Conservation (phyloP, 441 rosid species). For the Rhodomyrtus psidioides region DNA sequence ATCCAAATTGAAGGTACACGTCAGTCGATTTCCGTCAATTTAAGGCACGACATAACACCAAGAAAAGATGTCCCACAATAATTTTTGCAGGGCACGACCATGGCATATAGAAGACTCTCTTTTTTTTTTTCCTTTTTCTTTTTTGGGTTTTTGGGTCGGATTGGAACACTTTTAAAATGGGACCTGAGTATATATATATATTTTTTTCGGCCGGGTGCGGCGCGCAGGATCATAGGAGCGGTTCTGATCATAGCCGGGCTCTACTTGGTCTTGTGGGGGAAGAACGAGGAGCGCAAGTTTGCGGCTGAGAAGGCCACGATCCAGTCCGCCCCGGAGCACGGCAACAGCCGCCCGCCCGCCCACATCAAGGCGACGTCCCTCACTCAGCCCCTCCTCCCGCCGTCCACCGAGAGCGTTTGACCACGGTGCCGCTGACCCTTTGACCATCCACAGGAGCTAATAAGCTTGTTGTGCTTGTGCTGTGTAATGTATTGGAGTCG, state of each 20-base stretch:
- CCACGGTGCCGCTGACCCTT: constrained; percentile 4
- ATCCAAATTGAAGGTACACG: background rate
- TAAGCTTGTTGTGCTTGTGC: background rate
- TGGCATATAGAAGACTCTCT: background rate
- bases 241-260: constrained; percentile 68
- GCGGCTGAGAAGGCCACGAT: constrained; percentile 42
- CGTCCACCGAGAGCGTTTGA: constrained; percentile 4
- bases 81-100: background rate
- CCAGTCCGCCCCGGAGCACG: constrained; percentile 57
- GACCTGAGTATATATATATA: background rate
- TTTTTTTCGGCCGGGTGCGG: background rate
- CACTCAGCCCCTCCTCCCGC: constrained; percentile 22
- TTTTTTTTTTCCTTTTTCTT: background rate
- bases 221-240: constrained; percentile 84
- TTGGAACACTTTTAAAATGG: background rate
- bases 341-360: constrained; percentile 29
- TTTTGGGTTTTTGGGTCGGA: background rate
- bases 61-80: background rate
- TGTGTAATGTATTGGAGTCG: background rate
- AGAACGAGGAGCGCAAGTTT: constrained; percentile 77
- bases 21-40: background rate
- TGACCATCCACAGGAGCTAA: constrained; percentile 24
- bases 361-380: constrained; percentile 59
- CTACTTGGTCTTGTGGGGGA: constrained; percentile 90
- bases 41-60: background rate